Conservation (phyloP, 148 eudicot species). For the Diospyros kaki region DNA sequence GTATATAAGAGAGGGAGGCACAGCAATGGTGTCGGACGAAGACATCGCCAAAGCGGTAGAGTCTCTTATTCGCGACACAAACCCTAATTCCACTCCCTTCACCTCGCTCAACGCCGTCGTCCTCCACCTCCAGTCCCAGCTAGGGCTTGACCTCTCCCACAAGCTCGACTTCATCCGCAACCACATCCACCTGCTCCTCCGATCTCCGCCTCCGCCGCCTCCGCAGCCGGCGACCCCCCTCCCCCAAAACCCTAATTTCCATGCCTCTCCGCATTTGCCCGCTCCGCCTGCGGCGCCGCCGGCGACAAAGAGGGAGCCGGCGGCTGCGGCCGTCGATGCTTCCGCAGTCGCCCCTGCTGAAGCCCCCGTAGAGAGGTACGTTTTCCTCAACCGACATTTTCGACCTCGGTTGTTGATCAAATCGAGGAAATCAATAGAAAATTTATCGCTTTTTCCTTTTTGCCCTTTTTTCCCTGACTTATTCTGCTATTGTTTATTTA, state of each 20-base stretch:
- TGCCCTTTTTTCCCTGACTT: neutral
- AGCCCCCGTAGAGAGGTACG: constrained; percentile 44
- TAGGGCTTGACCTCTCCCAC: constrained; percentile 51
- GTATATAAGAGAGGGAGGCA: constrained; percentile 14
- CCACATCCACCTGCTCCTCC: constrained; percentile 37
- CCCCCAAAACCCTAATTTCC: constrained; percentile 38
- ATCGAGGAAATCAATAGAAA: constrained; percentile 3
- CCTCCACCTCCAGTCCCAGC: constrained; percentile 33
- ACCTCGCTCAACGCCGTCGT: constrained; percentile 44
- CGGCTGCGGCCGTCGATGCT: constrained; percentile 9
- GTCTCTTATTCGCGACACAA: constrained; percentile 48
- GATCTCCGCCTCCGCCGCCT: constrained; percentile 25
- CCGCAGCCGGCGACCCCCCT: constrained; percentile 20
- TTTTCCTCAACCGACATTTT: neutral
- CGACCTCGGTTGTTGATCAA: neutral
- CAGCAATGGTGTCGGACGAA: constrained; percentile 57
- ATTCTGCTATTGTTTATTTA: neutral
- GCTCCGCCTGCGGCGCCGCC: constrained; percentile 4
- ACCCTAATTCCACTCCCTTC: constrained; percentile 25
- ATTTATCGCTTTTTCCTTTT: neutral
- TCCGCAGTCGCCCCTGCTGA: constrained; percentile 22
- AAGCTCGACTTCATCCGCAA: constrained; percentile 44
- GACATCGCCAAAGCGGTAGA: constrained; percentile 50
- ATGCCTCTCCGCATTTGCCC: constrained; percentile 16
- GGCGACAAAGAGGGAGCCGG: constrained; percentile 3